phyloP scores from a whole-genome alignment of 192 early-diverging fungal genomes.

The Coemansia sp. region DNA sequence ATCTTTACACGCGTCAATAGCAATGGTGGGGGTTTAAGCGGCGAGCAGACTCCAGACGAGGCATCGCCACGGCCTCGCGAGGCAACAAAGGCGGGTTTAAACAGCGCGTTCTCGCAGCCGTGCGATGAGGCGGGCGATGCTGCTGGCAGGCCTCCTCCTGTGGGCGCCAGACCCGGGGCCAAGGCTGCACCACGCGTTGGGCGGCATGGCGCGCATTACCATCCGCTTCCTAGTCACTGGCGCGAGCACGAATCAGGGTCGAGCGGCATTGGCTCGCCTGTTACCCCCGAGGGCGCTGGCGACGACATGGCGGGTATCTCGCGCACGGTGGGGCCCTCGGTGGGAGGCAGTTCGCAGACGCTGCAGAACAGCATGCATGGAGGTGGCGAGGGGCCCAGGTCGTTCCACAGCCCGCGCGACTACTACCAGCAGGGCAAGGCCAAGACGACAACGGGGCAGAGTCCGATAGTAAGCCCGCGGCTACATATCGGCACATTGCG shows the following conservation, averaged over 20 bases:
- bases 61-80: constrained; percentile 19
- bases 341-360: constrained; percentile 8
- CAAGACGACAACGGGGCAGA: constrained; percentile 10
- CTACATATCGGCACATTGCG: constrained; percentile 26
- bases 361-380: constrained; percentile 3
- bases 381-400: constrained; percentile 15
- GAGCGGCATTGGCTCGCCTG: constrained; percentile 44
- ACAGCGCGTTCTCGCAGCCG: constrained; percentile 28
- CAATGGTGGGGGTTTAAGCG: constrained; percentile 4
- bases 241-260: constrained; percentile 47
- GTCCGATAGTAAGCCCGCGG: constrained; percentile 24
- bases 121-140: constrained; percentile 15
- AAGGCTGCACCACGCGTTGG: constrained; percentile 24
- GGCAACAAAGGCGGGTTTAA: constrained; percentile 21
- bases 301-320: constrained; percentile 14
- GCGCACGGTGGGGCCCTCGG: constrained; percentile 1
- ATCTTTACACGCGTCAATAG: constrained; percentile 39
- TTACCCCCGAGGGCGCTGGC: constrained; percentile 41
- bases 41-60: constrained; percentile 20
- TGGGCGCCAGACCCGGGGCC: constrained; percentile 6
- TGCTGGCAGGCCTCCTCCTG: neutral
- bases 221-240: constrained; percentile 53
- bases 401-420: constrained; percentile 23
- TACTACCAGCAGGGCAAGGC: constrained; percentile 17
- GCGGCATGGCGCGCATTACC: constrained; percentile 37